These are phyloP conservation scores for Zarea fungicola DNA, from an alignment of 2,329 filamentous ascomycete genomes.

Conservation along the genomic window DNA sequence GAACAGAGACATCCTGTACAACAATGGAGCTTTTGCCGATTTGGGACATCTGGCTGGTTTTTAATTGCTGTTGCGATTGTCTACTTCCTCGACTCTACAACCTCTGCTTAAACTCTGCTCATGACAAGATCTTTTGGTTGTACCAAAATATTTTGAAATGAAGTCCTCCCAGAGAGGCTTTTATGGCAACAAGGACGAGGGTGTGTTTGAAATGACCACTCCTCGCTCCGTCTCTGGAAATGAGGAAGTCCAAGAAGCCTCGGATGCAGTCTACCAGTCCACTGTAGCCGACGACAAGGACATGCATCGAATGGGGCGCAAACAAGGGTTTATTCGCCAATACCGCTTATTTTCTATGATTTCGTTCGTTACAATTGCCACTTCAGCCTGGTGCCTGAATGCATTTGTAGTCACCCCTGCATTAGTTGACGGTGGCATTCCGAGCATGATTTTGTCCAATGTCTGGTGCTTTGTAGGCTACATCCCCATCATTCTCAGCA, in stretches of 20 bases:
- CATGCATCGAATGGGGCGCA: conserved; percentile 12
- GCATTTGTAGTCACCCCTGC: conserved; percentile 9
- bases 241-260: not conserved
- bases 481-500: conserved; percentile 14
- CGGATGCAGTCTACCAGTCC: not conserved
- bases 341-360: conserved; percentile 12
- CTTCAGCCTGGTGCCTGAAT: conserved; percentile 5
- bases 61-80: too few relatives aligned
- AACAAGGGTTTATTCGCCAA: conserved; percentile 11
- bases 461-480: conserved; percentile 10
- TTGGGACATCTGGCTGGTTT: too few relatives aligned
- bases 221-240: not conserved
- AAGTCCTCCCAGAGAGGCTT: not conserved
- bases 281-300: conserved; percentile 2
- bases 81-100: too few relatives aligned
- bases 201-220: not conserved
- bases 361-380: conserved; percentile 11
- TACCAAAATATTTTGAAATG: not conserved
- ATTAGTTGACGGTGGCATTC: conserved; percentile 10
- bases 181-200: not conserved
- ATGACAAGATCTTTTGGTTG: too few relatives aligned
- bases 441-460: conserved; percentile 11
- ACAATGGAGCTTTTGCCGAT: too few relatives aligned
- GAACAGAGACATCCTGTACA: too few relatives aligned
- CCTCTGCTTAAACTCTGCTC: too few relatives aligned